phyloP scores from a whole-genome alignment of 371 early-diverging fungal species.

The Parasitella parasitica region DNA sequence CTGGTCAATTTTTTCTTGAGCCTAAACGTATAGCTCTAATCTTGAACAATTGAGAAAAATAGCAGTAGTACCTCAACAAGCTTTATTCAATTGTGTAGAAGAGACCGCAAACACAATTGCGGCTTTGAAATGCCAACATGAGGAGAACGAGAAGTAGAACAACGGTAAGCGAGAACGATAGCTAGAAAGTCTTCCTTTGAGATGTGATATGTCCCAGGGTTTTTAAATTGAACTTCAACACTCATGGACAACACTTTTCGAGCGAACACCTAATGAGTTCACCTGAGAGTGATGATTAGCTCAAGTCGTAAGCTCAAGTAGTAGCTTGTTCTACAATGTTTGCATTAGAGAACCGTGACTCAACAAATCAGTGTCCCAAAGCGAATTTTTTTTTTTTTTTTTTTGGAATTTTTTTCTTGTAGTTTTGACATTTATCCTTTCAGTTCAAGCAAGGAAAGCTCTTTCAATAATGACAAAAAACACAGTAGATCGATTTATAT shows the following conservation, averaged over 20 bases:
- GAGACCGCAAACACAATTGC: not conserved
- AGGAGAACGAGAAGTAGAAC: not conserved
- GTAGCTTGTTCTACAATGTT: no score
- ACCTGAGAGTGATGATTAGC: no score
- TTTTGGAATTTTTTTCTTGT: not conserved
- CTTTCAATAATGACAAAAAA: not conserved
- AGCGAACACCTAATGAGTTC: no score
- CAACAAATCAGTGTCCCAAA: not conserved
- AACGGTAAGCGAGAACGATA: no score
- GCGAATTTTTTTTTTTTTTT: not conserved
- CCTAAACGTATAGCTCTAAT: not conserved
- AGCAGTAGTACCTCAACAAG: not conserved
- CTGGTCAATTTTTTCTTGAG: not conserved
- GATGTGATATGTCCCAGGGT: no score
- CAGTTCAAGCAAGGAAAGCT: not conserved
- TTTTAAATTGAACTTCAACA: no score
- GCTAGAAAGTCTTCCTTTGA: no score
- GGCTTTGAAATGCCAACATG: not conserved
- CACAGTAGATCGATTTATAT: slow-evolving; percentile 28
- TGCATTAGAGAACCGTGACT: no score
- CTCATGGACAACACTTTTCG: no score
- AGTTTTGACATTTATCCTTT: no score
- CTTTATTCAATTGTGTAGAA: not conserved
- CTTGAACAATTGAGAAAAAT: not conserved
- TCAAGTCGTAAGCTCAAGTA: no score